phyloP scores from a whole-genome alignment of 202 grass and related monocot genomes.

The Dendrocalamus latiflorus region DNA sequence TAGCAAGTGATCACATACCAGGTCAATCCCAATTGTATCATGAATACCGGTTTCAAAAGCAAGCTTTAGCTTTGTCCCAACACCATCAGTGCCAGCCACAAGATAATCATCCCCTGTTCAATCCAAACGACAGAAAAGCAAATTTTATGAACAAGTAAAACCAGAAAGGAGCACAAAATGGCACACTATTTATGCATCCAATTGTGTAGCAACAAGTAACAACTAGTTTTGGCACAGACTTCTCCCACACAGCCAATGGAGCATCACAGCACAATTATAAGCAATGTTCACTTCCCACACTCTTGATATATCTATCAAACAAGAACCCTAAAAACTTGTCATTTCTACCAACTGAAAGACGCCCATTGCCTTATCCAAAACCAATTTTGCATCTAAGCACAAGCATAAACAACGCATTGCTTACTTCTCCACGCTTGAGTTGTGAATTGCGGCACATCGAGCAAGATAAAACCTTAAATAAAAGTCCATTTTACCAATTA shows the following conservation, averaged over 20 bases:
- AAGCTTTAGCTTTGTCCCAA: constrained; percentile 93
- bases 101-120: constrained; percentile 67
- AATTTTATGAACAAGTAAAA: neutral
- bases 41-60: constrained; percentile 92
- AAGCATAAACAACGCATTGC: neutral
- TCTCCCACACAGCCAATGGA: neutral
- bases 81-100: constrained; percentile 82
- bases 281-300: neutral
- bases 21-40: constrained; percentile 90
- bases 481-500: neutral
- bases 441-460: neutral
- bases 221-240: neutral
- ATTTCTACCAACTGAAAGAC: neutral
- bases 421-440: neutral
- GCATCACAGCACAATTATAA: neutral
- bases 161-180: neutral
- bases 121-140: neutral
- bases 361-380: too few relatives aligned
- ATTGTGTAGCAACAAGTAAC: too few relatives aligned
- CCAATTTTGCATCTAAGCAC: neutral
- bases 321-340: neutral
- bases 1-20: constrained; percentile 37
- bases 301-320: neutral
- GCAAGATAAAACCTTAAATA: neutral
- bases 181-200: neutral